A percentile compares a stretch with the other conserved stretches of the same genome.
These are phyloP conservation scores for Xerocomus amazonicus DNA, from an alignment of 1,284 basidiomycete genomes.

Conservation along the genomic window DNA sequence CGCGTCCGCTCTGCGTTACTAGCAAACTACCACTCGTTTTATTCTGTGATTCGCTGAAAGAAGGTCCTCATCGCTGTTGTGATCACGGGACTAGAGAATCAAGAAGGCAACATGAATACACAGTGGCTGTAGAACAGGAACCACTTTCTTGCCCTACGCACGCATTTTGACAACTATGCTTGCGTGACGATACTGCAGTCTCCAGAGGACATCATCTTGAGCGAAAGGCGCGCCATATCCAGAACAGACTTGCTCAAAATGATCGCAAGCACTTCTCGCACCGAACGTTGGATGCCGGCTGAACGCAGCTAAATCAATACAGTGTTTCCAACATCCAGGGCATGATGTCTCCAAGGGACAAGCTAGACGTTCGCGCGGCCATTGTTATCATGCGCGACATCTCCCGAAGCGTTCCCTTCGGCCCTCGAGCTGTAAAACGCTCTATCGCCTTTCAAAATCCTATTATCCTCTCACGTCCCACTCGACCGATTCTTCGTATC, in stretches of 20 bases:
- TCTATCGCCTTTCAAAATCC: conserved; percentile 19
- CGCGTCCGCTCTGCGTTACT: conserved; percentile 23
- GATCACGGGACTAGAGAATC: conserved; percentile 33
- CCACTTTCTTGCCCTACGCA: conserved; percentile 22
- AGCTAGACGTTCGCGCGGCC: conserved; percentile 1
- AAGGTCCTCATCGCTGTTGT: conserved; percentile 32
- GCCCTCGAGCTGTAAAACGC: conserved; percentile 4
- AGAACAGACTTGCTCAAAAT: conserved; percentile 12
- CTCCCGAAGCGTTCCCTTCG: conserved; percentile 5
- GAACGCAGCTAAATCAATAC: conserved; percentile 19
- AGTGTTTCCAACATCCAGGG: conserved; percentile 18
- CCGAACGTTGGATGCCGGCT: conserved; percentile 20
- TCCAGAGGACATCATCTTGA: conserved; percentile 10
- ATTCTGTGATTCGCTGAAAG: conserved; percentile 29
- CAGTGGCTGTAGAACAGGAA: conserved; percentile 31
- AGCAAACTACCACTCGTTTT: conserved; percentile 32
- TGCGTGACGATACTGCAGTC: conserved; percentile 28
- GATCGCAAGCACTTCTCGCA: conserved; percentile 19
- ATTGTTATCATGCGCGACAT: conserved; percentile 26
- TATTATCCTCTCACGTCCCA: conserved; percentile 7
- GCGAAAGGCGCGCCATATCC: conserved; percentile 21
- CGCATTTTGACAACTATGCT: conserved; percentile 27
- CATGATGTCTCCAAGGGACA: conserved; percentile 18
- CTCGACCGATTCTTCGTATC: conserved; percentile 12
- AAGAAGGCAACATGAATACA: conserved; percentile 28